Evolutionary conservation across 1,284 basidiomycete genomes (phyloP), one percentile per base, ranked within the genome.

Genomic region (Boletus albobrunnescens): DNA sequence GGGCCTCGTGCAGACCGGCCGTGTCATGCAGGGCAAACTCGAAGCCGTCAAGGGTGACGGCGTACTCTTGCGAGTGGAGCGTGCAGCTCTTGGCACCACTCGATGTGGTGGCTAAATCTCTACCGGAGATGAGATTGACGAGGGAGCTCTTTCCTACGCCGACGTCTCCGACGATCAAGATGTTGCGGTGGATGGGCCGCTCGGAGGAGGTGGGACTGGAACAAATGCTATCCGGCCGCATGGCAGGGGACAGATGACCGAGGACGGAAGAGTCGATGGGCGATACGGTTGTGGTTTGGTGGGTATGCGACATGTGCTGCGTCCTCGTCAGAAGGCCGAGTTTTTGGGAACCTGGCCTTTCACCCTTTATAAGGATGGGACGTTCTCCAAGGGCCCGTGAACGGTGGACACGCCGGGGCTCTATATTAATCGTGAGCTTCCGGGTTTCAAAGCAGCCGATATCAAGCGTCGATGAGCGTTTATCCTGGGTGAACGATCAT

Each of bases 1-100:
- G 51, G 1, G 66, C 63, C 49, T 74, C 72, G 41, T 72, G 57
- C 23, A 74, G 53, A 27, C 73, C 72, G 3, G 64, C 64, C 10
- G 71, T 74, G 47, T 74, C 71, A 46, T 67, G 67, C 31, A 74
- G 42, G 12, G 38, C 54, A 35, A 65, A 60, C 11, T 53, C 41
- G 23, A 46, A 45, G 2, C 39, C 53, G 6, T 47, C 44, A 10
- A 67, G 36, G 14, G 20, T 2, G 36, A 54, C 46, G 13, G 12
- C 3, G 36, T 64, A 41, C 12, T 53, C 35, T 13, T 49, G 12
- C 2, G 64, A 64, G 0, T 47, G 41, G 44, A 58, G 47, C 3
- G 59, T 64, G 30, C 64, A 68, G 35, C 50, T 51, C 23, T 37
- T 46, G 3, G 57, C 56, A 2, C 56, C 47, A 12, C 38, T 44